Base-by-base conservation (phyloP, 805 yeast species). In the Yamadazyma kitorensis region DNA sequence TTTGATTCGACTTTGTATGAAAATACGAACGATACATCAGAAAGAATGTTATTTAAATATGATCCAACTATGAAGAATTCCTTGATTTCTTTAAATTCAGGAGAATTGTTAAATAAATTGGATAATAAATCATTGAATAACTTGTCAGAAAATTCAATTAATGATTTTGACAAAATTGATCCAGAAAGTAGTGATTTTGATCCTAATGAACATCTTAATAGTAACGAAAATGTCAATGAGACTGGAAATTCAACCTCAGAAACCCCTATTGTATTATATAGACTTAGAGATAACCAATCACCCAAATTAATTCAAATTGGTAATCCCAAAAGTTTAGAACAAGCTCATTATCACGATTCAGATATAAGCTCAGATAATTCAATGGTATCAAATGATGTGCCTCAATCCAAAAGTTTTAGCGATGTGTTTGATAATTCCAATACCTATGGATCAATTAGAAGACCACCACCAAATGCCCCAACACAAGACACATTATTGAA, bases 31-130 rank as follows among this genome's bases (percentile, higher is more conserved):
- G 26, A 39, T 18, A 38, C 28, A 21, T 21, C 24, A 36, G 36
- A 34, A 24, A 29, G 22, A 24, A n/a, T 28, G 7, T 24, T 29
- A 14, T 17, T 30, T 13, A n/a, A n/a, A n/a, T 15, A 16, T n/a
- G 11, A 24, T 6, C 15, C 6, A 7, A 28, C 7, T 9, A 9
- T 17, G 6, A 31, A 16, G 17, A 17, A 31, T 28, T 27, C 41
- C 1, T 16, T 18, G 6, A 22, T 8, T 10, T 41, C 45, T 2
- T 17, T 35, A 17, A 35, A 31, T 24, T 49, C 59, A 2, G 64
- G 63, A 3, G 66, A 60, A 41, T 43, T 64, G 31, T 38, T 60
- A 28, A 33, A 37, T 36, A 45, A 49, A 39, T 36, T 59, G 39
- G 61, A 41, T 35, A 28, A 33, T 18, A 20, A 31, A n/a, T 31